phyloP scores from a whole-genome alignment of 768 basidiomycete species.

The Suillus decipiens region DNA sequence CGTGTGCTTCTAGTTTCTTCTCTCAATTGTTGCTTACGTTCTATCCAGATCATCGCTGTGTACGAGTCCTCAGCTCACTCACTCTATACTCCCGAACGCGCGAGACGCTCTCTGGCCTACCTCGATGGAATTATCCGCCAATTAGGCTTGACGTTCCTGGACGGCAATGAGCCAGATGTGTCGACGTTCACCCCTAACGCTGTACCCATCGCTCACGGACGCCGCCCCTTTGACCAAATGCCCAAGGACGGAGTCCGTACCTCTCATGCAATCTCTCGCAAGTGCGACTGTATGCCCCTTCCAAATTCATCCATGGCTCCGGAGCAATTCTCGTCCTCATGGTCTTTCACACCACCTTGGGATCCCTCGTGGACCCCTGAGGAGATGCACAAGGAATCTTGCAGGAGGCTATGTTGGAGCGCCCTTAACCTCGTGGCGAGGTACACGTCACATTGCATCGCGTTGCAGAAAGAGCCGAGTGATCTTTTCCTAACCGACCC shows the following conservation, averaged over 20 bases:
- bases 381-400: slow-evolving; percentile 67
- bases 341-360: slow-evolving; percentile 62
- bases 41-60: slow-evolving; percentile 65
- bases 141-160: slow-evolving; percentile 56
- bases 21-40: slow-evolving; percentile 17
- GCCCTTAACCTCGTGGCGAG: slow-evolving; percentile 68
- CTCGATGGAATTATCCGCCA: slow-evolving; percentile 67
- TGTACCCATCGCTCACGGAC: slow-evolving; percentile 50
- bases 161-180: slow-evolving; percentile 55
- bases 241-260: slow-evolving; percentile 29
- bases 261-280: slow-evolving; percentile 31
- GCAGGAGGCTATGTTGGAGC: slow-evolving; percentile 76
- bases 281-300: slow-evolving; percentile 51
- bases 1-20: slow-evolving; percentile 19
- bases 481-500: slow-evolving; percentile 64
- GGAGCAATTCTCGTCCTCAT: slow-evolving; percentile 42
- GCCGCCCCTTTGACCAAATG: slow-evolving; percentile 30
- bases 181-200: slow-evolving; percentile 48
- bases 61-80: slow-evolving; percentile 80
- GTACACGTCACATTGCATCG: slow-evolving; percentile 68
- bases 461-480: slow-evolving; percentile 58
- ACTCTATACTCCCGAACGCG: slow-evolving; percentile 55
- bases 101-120: slow-evolving; percentile 51
- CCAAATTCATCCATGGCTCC: slow-evolving; percentile 32
- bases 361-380: slow-evolving; percentile 53